A percentile compares a stretch with the other conserved stretches of the same genome.
phyloP scores from a whole-genome alignment of 2,329 filamentous ascomycete species.

The Cercospora janseana region DNA sequence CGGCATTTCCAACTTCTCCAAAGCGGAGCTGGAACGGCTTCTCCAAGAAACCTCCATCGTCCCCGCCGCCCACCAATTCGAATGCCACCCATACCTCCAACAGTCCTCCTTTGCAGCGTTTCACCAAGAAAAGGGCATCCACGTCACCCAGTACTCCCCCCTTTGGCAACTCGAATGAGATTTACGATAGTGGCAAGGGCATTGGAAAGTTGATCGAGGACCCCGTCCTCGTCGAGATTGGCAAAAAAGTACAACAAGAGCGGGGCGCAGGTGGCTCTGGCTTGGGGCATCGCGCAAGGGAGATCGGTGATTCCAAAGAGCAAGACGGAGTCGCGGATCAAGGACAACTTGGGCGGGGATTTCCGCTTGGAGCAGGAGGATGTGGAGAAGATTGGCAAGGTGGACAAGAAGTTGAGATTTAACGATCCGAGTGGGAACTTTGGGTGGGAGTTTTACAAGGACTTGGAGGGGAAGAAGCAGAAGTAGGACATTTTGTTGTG shows the following conservation, averaged over 20 bases:
- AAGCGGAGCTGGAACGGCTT: conserved; percentile 49
- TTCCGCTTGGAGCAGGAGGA: conserved; percentile 61
- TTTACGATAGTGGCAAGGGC: conserved; percentile 47
- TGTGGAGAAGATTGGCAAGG: conserved; percentile 53
- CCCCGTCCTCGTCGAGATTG: conserved; percentile 50
- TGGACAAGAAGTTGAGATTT: conserved; percentile 63
- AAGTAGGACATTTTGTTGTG: background rate
- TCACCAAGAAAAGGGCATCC: conserved; percentile 52
- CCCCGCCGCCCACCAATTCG: conserved; percentile 46
- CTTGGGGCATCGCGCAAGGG: conserved; percentile 55
- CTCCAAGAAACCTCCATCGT: conserved; percentile 42
- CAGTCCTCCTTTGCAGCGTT: conserved; percentile 51
- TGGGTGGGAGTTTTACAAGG: conserved; percentile 58
- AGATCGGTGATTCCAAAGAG: conserved; percentile 55
- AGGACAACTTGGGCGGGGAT: conserved; percentile 44
- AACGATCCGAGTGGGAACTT: conserved; percentile 59
- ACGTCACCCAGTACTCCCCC: conserved; percentile 57
- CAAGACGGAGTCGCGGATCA: conserved; percentile 42
- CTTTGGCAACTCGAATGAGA: conserved; percentile 54
- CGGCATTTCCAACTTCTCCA: conserved; percentile 54
- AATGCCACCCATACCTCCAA: conserved; percentile 55
- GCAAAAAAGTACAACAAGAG: conserved; percentile 53
- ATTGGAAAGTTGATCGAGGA: conserved; percentile 54
- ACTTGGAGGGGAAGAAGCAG: conserved; percentile 56
- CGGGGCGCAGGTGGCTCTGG: conserved; percentile 53